These are phyloP conservation scores for Aurifilum marmelostoma DNA, from an alignment of 2,329 filamentous ascomycete genomes.

Conservation along the genomic window DNA sequence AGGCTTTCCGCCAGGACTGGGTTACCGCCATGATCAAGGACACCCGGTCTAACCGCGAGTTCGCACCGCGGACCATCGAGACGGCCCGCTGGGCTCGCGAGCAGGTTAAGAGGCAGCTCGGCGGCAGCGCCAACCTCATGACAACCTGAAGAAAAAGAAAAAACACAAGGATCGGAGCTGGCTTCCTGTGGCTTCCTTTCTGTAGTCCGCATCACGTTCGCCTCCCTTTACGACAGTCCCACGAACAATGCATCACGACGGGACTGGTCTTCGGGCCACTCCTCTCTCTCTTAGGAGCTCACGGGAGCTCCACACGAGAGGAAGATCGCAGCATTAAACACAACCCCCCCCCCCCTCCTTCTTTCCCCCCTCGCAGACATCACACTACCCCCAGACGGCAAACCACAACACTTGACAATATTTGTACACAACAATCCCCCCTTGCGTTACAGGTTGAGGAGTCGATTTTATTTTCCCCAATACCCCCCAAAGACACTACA, in stretches of 20 bases:
- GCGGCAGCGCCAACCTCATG: slow-evolving; percentile 57
- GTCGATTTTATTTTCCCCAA: slow-evolving; percentile 34
- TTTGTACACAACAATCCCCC: slow-evolving; percentile 38
- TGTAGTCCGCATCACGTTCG: slow-evolving; percentile 25
- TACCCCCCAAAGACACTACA: slow-evolving; percentile 32
- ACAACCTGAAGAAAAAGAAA: slow-evolving; percentile 49
- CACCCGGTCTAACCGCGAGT: slow-evolving; percentile 87
- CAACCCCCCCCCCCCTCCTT: background rate
- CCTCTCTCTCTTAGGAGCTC: slow-evolving; percentile 1
- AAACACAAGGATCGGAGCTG: background rate
- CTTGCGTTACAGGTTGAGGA: slow-evolving; percentile 36
- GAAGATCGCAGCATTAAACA: slow-evolving; percentile 25
- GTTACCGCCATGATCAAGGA: slow-evolving; percentile 88
- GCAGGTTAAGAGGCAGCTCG: slow-evolving; percentile 90
- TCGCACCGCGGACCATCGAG: slow-evolving; percentile 80
- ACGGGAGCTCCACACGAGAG: slow-evolving; percentile 9
- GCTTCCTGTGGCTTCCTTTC: slow-evolving; percentile 20
- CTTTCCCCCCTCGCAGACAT: slow-evolving; percentile 19
- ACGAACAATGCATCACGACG: slow-evolving; percentile 20
- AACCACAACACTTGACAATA: slow-evolving; percentile 33
- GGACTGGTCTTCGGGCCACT: slow-evolving; percentile 20
- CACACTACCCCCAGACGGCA: slow-evolving; percentile 33
- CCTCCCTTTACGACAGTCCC: slow-evolving; percentile 28
- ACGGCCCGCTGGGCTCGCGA: slow-evolving; percentile 97
- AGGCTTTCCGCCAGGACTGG: slow-evolving; percentile 90